Evolutionary conservation across 2,329 filamentous ascomycete genomes (phyloP).

Genomic region (Neonectria ditissima): DNA sequence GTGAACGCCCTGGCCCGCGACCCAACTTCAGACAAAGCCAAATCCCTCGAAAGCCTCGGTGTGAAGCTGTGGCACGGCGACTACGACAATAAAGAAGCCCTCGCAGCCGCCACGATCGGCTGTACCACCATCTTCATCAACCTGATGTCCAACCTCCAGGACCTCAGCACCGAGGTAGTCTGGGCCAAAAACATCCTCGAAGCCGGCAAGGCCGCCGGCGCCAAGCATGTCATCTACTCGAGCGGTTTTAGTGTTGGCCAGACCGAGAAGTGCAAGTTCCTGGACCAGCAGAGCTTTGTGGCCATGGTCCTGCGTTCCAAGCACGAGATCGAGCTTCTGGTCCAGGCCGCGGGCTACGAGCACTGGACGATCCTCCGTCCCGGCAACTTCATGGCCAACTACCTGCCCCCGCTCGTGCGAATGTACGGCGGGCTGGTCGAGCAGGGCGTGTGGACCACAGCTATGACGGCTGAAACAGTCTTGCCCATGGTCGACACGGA

Average conservation of each 20-base stretch:
- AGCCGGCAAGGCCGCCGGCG: constrained; percentile 53
- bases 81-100: constrained; percentile 48
- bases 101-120: constrained; percentile 46
- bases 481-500: constrained; percentile 59
- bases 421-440: constrained; percentile 55
- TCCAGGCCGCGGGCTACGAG: constrained; percentile 52
- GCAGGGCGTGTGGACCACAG: constrained; percentile 53
- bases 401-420: constrained; percentile 54
- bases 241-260: constrained; percentile 48
- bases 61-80: constrained; percentile 49
- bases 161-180: constrained; percentile 45
- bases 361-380: constrained; percentile 63
- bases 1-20: constrained; percentile 52
- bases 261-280: constrained; percentile 43
- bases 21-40: constrained; percentile 45
- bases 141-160: constrained; percentile 48
- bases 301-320: constrained; percentile 54
- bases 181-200: constrained; percentile 49
- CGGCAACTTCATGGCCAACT: constrained; percentile 65
- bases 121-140: constrained; percentile 51
- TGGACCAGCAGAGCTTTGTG: constrained; percentile 45
- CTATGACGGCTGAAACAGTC: constrained; percentile 48
- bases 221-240: constrained; percentile 53
- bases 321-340: constrained; percentile 53
- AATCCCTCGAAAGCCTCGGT: constrained; percentile 46